Evolutionary conservation across 805 yeast genomes (phyloP), one percentile per base, ranked within the genome.

Genomic region (Myxozyma kluyveri): DNA sequence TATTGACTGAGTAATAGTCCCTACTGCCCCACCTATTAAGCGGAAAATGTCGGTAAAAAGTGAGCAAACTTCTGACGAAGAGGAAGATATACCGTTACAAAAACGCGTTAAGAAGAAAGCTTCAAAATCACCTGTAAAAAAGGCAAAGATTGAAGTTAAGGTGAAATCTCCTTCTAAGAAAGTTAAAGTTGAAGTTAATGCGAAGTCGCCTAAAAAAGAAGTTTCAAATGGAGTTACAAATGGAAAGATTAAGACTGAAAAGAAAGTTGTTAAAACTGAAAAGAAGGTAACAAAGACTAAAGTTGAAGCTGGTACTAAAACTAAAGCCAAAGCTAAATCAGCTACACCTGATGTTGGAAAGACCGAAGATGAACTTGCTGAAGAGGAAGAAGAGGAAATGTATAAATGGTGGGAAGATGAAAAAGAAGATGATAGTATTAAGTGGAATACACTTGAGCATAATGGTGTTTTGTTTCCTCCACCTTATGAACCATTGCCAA

Each of bases 401-500:
- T 83, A 79, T 65, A 83, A 82, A 68, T 83, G 95, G 95, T 88
- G 96, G 93, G 91, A 87, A 65, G 81, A 79, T 39, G 80, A 79
- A 41, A 67, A 71, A 32, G 59, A 56, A 23, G 85, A 84, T 58
- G 91, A 84, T 29, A 79, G 83, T 38, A 75, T 83, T 49, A 88
- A 88, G 65, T 91, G 99, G 99, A 83, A 81, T 22, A 78, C 89
- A 1, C 72, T 91, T 47, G 88, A 80, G 57, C 99, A 91, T 67
- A 82, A 79, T 59, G 99, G 99, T 63, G 96, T 91, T 10, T 71
- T 90, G 29, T 91, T 91, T 63, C 97, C 99, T 1, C 97, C 98
- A 0, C 84, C 81, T 2, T 91, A 91, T 67, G 90, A 84, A 65
- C 89, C 93, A 2, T 71, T 91, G 40, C 98, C 98, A 0, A 71